Percentiles rank a stretch among this genome's conserved stretches.
These are phyloP conservation scores for Cordyceps cateniannulata DNA, from an alignment of 2,329 filamentous ascomycete species.

Conservation along the genomic window DNA sequence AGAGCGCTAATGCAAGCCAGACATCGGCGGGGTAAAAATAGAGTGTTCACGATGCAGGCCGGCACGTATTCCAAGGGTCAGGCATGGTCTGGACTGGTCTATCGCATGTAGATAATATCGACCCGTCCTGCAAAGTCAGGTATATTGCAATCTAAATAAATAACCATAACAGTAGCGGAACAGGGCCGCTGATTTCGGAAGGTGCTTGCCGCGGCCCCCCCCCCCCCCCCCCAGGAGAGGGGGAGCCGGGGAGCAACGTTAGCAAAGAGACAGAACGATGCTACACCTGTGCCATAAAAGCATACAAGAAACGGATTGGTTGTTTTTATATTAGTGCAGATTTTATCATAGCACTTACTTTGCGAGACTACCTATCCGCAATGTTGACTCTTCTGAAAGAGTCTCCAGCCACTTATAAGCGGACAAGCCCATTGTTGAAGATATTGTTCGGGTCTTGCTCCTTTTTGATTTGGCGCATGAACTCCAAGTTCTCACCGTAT, in stretches of 20 bases:
- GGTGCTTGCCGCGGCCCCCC: no score
- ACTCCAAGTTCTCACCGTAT: conserved; percentile 25
- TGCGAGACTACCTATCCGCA: no score
- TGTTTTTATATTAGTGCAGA: no score
- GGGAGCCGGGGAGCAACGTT: no score
- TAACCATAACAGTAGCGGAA: neutral
- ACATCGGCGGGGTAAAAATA: neutral
- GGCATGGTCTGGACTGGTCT: neutral
- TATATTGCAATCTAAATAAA: neutral
- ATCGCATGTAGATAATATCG: neutral
- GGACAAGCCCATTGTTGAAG: conserved; percentile 21
- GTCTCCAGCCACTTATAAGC: neutral
- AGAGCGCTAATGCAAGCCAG: conserved; percentile 4
- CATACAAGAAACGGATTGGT: no score
- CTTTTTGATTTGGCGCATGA: conserved; percentile 20
- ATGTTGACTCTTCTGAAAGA: neutral
- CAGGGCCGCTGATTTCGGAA: neutral
- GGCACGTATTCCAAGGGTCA: neutral
- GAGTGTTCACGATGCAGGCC: neutral
- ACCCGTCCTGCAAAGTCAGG: neutral
- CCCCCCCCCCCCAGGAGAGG: no score
- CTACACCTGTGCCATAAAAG: no score
- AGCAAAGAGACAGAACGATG: no score
- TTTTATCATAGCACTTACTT: no score
- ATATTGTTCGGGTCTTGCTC: conserved; percentile 30